Evolutionary conservation across 2,329 filamentous ascomycete species (phyloP).

Genomic region (Didymella arachidicola): DNA sequence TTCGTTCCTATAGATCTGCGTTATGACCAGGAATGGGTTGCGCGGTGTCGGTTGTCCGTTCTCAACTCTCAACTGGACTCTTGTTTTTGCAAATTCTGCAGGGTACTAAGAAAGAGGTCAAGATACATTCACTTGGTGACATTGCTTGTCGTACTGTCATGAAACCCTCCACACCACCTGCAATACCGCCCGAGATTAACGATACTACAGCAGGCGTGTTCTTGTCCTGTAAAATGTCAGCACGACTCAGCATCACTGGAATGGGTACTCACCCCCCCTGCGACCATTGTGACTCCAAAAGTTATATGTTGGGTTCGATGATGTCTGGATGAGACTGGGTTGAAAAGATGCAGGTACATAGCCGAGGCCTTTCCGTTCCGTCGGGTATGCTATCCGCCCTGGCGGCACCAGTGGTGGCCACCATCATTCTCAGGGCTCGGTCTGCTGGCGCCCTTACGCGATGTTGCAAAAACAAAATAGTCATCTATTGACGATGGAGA

Average conservation of each 20-base stretch:
- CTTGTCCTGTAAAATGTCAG: slow-evolving; percentile 38
- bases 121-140: neutral
- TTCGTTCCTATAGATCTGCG: slow-evolving; percentile 63
- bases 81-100: slow-evolving; percentile 73
- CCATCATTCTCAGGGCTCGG: neutral
- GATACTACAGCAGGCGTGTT: slow-evolving; percentile 51
- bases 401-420: neutral
- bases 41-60: slow-evolving; percentile 55
- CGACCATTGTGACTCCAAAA: slow-evolving; percentile 37
- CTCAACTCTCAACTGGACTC: slow-evolving; percentile 63
- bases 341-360: slow-evolving; percentile 18
- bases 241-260: neutral
- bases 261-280: slow-evolving; percentile 33
- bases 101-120: slow-evolving; percentile 57
- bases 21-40: slow-evolving; percentile 67
- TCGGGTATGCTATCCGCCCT: neutral
- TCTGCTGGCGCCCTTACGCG: neutral
- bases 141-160: slow-evolving; percentile 38
- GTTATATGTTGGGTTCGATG: neutral
- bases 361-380: slow-evolving; percentile 15
- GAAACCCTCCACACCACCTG: slow-evolving; percentile 51
- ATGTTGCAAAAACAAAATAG: neutral
- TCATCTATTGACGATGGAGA: neutral
- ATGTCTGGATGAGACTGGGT: slow-evolving; percentile 3
- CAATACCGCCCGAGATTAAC: slow-evolving; percentile 49